A percentile compares a stretch with the other conserved stretches of the same genome.
phyloP scores from a whole-genome alignment of 371 early-diverging fungal genomes.

The Mucor sp. region DNA sequence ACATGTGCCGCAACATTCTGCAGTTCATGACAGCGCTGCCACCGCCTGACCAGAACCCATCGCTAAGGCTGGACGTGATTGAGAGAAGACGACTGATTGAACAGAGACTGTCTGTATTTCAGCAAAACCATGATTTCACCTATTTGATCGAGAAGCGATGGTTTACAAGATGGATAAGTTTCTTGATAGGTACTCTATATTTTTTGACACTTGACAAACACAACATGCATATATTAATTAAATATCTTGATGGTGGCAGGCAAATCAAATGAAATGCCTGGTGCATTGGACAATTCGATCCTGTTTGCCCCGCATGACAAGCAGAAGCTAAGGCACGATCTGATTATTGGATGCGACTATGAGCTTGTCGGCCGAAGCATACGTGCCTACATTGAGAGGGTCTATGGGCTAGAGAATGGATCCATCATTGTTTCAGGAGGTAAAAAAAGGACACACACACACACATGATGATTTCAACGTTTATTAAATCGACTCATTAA shows the following conservation, averaged over 20 bases:
- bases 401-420: slow-evolving; percentile 8
- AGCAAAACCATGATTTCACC: slow-evolving; percentile 2
- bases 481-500: too few relatives aligned
- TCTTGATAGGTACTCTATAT: slow-evolving; percentile 10
- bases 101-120: background rate
- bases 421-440: slow-evolving; percentile 12
- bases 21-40: slow-evolving; percentile 11
- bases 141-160: slow-evolving; percentile 12
- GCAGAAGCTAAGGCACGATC: background rate
- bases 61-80: background rate
- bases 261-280: slow-evolving; percentile 6
- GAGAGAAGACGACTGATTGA: slow-evolving; percentile 10
- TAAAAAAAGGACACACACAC: background rate
- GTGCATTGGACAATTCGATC: slow-evolving; percentile 7
- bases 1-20: background rate
- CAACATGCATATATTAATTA: background rate
- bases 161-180: slow-evolving; percentile 10
- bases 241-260: background rate
- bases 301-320: background rate
- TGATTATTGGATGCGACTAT: slow-evolving; percentile 13
- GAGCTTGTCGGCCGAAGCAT: slow-evolving; percentile 11
- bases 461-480: too few relatives aligned
- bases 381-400: slow-evolving; percentile 8
- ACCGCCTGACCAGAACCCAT: background rate
- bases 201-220: too few relatives aligned